Base-by-base conservation (phyloP, 2,329 filamentous ascomycete genomes). In the Tolypocladium capitatum region DNA sequence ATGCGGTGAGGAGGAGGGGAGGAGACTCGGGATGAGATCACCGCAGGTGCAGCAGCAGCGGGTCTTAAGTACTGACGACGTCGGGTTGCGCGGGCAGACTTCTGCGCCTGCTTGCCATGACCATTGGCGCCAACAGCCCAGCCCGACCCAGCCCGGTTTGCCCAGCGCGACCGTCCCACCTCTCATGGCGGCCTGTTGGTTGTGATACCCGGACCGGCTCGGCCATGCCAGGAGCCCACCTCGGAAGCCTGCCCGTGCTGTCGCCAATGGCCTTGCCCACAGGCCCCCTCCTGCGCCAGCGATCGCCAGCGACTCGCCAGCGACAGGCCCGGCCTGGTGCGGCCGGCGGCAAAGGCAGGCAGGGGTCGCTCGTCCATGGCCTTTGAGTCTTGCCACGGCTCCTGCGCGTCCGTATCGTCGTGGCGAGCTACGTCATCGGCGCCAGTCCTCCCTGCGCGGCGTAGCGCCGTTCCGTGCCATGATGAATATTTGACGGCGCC, bases 221-320 rank as follows among this genome's bases (percentile, higher is more conserved):
- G n/a, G n/a, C n/a, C n/a, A n/a, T n/a, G n/a, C 18, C 38, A 27
- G 14, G 36, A 40, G 14, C 36, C 36, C 36, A 28, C 38, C 14
- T 40, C 35, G 36, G 36, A 16, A 8, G n/a, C n/a, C n/a, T n/a
- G n/a, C n/a, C n/a, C n/a, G n/a, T n/a, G n/a, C n/a, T n/a, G n/a
- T n/a, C n/a, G n/a, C n/a, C n/a, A n/a, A n/a, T n/a, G n/a, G n/a
- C n/a, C n/a, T n/a, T n/a, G n/a, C n/a, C 24, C 24, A 24, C 24
- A 16, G 41, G 41, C 34, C 45, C 43, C 45, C 40, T 41, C 55
- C 56, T 63, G 60, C 62, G 62, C 64, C 62, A 64, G 64, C 59
- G 61, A 63, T 54, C 62, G 62, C 64, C 62, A 64, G 64, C 59
- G 61, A 63, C 54, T 56, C 52, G 51, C 48, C 50, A 51, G 24